Base-by-base conservation (phyloP, 257 asterid species). In the Knoxia roxburghii region DNA sequence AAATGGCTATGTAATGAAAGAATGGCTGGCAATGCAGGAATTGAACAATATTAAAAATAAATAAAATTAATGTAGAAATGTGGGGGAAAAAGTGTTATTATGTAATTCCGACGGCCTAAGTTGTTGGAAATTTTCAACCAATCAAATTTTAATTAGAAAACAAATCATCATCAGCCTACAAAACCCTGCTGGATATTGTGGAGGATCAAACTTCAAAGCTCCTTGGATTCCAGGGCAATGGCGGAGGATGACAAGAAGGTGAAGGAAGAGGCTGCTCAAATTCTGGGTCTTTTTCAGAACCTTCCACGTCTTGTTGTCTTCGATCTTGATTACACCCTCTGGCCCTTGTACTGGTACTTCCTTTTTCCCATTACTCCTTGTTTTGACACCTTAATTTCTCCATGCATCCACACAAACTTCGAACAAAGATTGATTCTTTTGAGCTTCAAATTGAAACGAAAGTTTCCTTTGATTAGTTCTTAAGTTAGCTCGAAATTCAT, bases 301-400 rank as follows among this genome's bases (percentile, higher is more conserved):
- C 73, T 77, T 13, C 78, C 78, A 37, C 73, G 73, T 68, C 77
- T 75, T 43, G 77, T 77, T 11, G 72, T 76, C 72, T 77, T 75
- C 75, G 77, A 80, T 58, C 79, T 52, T 43, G 76, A 76, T 53
- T 40, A 70, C 60, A 62, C 65, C 68, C 71, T 73, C 67, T 57
- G 79, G 80, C 76, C 79, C 27, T 72, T 72, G 21, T 71, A 66
- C 64, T 77, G 78, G 81, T 69, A 71, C n/a, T 33, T 65, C 37
- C 20, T 1, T 2, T 5, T 30, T 37, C 41, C 32, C 30, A 18
- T 27, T 24, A 6, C 24, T 32, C 23, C 48, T 18, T 27, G 49
- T 43, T 52, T 51, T 49, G 35, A 29, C 17, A 33, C 17, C 1
- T 6, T 29, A 30, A 20, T 32, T 49, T 29, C 7, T 41, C 32